A percentile compares a stretch with the other conserved stretches of the same genome.
Evolutionary conservation across 164 flowering plant species (phyloP).

Genomic region (Vitis rupestris): DNA sequence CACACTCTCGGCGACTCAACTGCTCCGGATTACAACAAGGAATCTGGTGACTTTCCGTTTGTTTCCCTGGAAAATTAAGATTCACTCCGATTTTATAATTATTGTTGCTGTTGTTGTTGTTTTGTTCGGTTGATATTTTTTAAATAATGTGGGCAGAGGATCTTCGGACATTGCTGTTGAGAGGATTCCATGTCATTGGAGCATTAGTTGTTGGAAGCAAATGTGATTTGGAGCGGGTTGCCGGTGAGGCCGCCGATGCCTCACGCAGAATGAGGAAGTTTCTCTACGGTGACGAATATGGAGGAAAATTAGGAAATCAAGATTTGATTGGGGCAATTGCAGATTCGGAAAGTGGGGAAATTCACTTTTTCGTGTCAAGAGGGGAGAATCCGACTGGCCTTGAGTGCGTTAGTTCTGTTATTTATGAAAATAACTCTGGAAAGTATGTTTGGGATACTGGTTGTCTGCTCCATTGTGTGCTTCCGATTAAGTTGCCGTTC

Average conservation of each 20-base stretch:
- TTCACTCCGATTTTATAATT: not conserved
- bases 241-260: constrained; percentile 48
- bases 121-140: not conserved
- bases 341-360: constrained; percentile 31
- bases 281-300: constrained; percentile 24
- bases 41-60: constrained; percentile 52
- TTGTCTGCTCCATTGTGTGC: constrained; percentile 65
- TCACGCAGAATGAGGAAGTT: constrained; percentile 37
- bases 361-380: constrained; percentile 46
- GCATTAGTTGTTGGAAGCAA: constrained; percentile 39
- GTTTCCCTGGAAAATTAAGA: not conserved
- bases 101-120: too few species aligned
- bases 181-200: constrained; percentile 75
- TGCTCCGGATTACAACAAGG: constrained; percentile 56
- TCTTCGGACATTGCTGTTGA: constrained; percentile 48
- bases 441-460: constrained; percentile 76
- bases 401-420: constrained; percentile 38
- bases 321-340: constrained; percentile 62
- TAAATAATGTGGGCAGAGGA: constrained; percentile 45
- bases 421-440: constrained; percentile 57
- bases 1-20: constrained; percentile 39
- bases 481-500: constrained; percentile 64
- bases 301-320: constrained; percentile 11
- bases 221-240: constrained; percentile 31
- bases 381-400: constrained; percentile 23